Evolutionary conservation across 768 basidiomycete species (phyloP).

Genomic region (Tylopilus plumbeoviolaceoides): DNA sequence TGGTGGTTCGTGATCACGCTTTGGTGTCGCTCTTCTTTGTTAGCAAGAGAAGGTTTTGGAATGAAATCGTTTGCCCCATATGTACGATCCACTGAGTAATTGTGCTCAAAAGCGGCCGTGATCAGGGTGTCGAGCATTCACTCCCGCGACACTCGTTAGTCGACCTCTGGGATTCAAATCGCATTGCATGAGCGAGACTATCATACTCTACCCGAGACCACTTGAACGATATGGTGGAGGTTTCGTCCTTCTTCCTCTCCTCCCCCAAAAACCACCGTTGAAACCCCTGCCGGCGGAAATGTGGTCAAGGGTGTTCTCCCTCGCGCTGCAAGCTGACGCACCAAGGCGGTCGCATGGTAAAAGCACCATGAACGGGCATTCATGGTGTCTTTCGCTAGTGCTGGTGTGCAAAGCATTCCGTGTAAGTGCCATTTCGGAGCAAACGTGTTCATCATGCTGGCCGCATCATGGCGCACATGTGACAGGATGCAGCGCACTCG

Average conservation of each 20-base stretch:
- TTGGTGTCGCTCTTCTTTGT: background rate
- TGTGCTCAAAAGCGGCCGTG: background rate
- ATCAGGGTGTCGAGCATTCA: background rate
- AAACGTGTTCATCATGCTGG: background rate
- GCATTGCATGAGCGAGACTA: conserved; percentile 32
- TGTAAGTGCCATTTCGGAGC: conserved; percentile 25
- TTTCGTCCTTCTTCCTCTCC: conserved; percentile 63
- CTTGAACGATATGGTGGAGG: conserved; percentile 56
- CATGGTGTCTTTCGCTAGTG: conserved; percentile 28
- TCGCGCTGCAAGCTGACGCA: conserved; percentile 22
- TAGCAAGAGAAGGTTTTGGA: background rate
- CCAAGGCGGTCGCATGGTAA: conserved; percentile 8
- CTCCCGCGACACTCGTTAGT: conserved; percentile 4
- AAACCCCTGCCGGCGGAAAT: conserved; percentile 65
- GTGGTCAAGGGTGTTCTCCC: conserved; percentile 60
- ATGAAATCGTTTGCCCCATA: background rate
- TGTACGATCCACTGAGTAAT: background rate
- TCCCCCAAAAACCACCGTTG: conserved; percentile 49
- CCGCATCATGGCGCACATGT: background rate
- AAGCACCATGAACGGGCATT: background rate
- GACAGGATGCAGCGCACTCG: background rate
- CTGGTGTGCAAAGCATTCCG: conserved; percentile 39
- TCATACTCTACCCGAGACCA: conserved; percentile 65
- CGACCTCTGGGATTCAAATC: background rate
- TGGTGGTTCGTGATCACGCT: conserved; percentile 9